Evolutionary conservation across 768 basidiomycete species (phyloP).

Genomic region (Termitomyces sp.): DNA sequence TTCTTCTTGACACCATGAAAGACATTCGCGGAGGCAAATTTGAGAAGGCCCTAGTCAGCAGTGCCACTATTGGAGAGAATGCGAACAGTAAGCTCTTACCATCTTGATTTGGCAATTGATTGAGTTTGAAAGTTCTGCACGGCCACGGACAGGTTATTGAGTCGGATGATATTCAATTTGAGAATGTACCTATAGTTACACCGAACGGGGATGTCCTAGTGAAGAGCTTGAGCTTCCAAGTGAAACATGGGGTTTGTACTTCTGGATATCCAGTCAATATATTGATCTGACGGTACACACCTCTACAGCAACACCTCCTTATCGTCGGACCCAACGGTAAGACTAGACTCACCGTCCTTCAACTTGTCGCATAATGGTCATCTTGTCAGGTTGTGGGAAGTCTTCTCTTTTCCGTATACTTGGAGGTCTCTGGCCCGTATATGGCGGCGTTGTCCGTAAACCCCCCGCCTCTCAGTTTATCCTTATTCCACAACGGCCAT

Average conservation of each 20-base stretch:
- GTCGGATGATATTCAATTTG: conserved; percentile 88
- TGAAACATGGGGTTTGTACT: conserved; percentile 73
- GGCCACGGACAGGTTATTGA: conserved; percentile 78
- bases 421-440: conserved; percentile 91
- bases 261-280: background rate
- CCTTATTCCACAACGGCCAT: conserved; percentile 93
- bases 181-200: conserved; percentile 91
- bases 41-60: conserved; percentile 83
- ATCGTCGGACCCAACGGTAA: conserved; percentile 93
- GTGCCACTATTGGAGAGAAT: conserved; percentile 69
- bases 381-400: conserved; percentile 69
- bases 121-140: conserved; percentile 54
- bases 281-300: conserved; percentile 6
- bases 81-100: conserved; percentile 54
- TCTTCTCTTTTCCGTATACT: conserved; percentile 93
- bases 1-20: conserved; percentile 86
- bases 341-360: background rate
- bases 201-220: conserved; percentile 95
- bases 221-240: conserved; percentile 79
- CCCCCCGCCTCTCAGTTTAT: conserved; percentile 88
- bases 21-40: conserved; percentile 83
- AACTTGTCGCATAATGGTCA: background rate
- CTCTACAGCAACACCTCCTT: conserved; percentile 77
- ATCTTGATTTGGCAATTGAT: background rate
- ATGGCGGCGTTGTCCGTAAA: conserved; percentile 83